phyloP scores from a whole-genome alignment of 805 yeast species.

The Isabelozyma gotoi region DNA sequence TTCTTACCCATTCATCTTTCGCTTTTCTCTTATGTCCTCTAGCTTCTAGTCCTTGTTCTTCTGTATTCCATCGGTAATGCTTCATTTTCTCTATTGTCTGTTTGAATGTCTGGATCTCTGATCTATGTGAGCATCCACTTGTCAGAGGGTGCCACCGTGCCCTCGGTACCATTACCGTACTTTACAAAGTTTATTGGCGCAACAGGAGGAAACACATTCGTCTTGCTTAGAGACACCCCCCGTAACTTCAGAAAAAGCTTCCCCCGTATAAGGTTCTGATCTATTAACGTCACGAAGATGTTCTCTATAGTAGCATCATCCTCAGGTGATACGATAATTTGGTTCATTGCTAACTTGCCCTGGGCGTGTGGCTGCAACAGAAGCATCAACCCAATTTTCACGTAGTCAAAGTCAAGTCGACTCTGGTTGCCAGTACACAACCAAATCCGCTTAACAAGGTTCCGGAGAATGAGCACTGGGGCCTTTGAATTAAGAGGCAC shows the following conservation, averaged over 20 bases:
- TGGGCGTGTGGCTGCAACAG: conserved; percentile 6
- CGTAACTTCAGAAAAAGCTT: conserved; percentile 44
- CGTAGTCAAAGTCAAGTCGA: conserved; percentile 27
- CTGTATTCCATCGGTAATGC: too few relatives aligned
- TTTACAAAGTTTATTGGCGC: conserved; percentile 20
- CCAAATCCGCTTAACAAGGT: conserved; percentile 40
- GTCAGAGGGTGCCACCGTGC: conserved; percentile 3
- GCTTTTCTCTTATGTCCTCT: too few relatives aligned
- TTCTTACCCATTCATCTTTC: too few relatives aligned
- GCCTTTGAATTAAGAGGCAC: conserved; percentile 47
- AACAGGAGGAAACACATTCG: conserved; percentile 41
- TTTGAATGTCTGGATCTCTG: too few relatives aligned
- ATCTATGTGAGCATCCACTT: conserved; percentile 9
- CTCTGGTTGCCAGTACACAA: conserved; percentile 18
- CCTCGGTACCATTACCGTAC: conserved; percentile 23
- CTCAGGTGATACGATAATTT: conserved; percentile 3
- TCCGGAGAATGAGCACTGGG: conserved; percentile 46
- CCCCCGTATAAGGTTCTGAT: conserved; percentile 53
- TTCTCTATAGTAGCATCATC: conserved; percentile 49
- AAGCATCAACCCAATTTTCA: conserved; percentile 18
- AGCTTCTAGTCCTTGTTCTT: too few relatives aligned
- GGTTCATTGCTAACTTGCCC: conserved; percentile 3
- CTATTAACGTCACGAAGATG: conserved; percentile 49
- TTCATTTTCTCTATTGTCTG: too few relatives aligned
- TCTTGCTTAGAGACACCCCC: conserved; percentile 41